Evolutionary conservation across 768 basidiomycete species (phyloP), one percentile per base, ranked within the genome.

Genomic region (Clavaria fumosa): DNA sequence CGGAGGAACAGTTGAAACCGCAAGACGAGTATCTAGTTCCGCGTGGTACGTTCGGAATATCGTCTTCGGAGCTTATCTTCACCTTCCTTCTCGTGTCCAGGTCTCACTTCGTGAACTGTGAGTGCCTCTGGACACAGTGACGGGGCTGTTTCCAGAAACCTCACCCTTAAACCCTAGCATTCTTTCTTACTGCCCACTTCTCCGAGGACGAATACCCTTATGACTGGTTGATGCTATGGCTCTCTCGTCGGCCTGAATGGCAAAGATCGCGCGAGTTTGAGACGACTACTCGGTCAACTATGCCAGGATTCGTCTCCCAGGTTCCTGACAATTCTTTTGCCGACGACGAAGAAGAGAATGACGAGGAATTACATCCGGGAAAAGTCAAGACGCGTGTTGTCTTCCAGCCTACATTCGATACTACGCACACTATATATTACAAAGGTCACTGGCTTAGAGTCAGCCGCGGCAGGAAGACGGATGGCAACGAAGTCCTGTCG

Each of bases 171-270:
- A 46, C 46, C 49, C 9, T 53, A 79, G 78, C 78, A 0, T 81
- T 81, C 67, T 88, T 86, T 72, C 72, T 88, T 36, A 88, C 84
- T 11, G 84, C 84, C 6, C 80, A 86, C 57, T 88, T 88, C 62
- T 79, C 75, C 45, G 84, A 88, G 59, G 84, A 88, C 56, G 84
- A 88, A 52, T 81, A 81, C 45, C 84, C 83, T 3, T 88, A 85
- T 47, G 83, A 88, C 58, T 88, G 83, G 83, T 67, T 88, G 37
- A 86, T 86, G 80, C 67, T 85, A 22, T 88, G 83, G 83, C 72
- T 88, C 34, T 81, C 81, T 30, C 75, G 81, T 36, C 69, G 80
- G 18, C 62, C 83, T 28, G 83, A 86, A 56, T 86, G 83, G 83
- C 83, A 86, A 50, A 77, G 82, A 26, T 84, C 83, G 5, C 72